Evolutionary conservation across 2,329 filamentous ascomycete species (phyloP), one percentile per base, ranked within the genome.

Genomic region (Paecilomyces niveus): DNA sequence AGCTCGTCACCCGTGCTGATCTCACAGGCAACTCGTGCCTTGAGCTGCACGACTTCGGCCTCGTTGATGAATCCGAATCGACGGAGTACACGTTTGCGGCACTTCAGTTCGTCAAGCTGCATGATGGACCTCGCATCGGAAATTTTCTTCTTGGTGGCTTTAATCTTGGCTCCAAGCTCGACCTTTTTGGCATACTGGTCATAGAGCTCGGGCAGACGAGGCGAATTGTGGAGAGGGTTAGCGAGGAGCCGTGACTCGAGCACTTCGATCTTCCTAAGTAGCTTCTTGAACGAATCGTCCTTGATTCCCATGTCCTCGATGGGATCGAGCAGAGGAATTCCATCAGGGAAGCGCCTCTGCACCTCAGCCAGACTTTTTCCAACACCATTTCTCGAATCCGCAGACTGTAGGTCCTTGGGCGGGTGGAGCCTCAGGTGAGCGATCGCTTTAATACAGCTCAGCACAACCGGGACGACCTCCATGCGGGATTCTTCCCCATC

Each of bases 1-100:
- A 99, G 81, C 73, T 99, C 95, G 69, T 99, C 94, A 35, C 93
- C 94, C 0, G 93, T 96, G 62, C 91, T 96, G 64, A 99, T 97
- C 77, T 99, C 93, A 75, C 94, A 99, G 1, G 94, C 94, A 2
- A 97, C 95, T 58, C 95, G 90, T 10, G 93, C 94, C 78, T 99
- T 99, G 69, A 97, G 84, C 78, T 97, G 89, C 8, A 99, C 92
- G 1, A 99, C 92, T 72, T 97, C 94, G 56, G 86, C 84, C 60
- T 97, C 94, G 72, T 96, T 95, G 76, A 97, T 95, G 76, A 99
- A 99, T 3, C 90, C 91, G 10, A 99, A 84, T 57, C 94, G 90
- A 53, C 95, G 90, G 31, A 99, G 83, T 3, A 99, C 94, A 65
- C 94, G 89, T 80, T 97, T 99, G 62, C 94, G 88, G 63, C 90